phyloP scores from a whole-genome alignment of 2,329 filamentous ascomycete genomes.

The Cryphonectria carpinicola region DNA sequence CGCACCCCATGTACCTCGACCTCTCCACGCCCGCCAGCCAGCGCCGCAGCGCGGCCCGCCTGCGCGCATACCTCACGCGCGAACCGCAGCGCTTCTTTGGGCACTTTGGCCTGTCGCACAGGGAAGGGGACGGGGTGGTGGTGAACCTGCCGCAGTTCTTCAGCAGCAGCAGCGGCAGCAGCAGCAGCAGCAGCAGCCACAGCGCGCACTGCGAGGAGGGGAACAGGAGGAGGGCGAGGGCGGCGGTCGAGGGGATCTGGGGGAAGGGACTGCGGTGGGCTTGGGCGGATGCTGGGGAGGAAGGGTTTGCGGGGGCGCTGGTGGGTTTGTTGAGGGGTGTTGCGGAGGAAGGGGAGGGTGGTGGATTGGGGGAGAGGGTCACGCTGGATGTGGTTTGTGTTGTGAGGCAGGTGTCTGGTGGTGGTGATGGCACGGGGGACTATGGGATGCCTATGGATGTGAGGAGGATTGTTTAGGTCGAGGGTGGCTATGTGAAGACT shows the following conservation, averaged over 20 bases:
- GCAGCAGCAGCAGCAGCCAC: no score
- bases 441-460: conserved; percentile 12
- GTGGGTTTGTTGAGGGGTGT: not conserved
- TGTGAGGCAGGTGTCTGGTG: not conserved
- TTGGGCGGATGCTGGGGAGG: conserved; percentile 5
- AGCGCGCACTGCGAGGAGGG: not conserved
- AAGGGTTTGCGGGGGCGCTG: not conserved
- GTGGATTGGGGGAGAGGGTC: not conserved
- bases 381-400: conserved; percentile 12
- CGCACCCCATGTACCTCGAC: not conserved
- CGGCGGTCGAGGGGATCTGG: not conserved
- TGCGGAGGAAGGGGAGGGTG: not conserved
- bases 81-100: not conserved
- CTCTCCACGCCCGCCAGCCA: not conserved
- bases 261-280: not conserved
- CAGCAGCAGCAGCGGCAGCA: not conserved
- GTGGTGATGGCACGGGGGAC: not conserved
- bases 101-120: not conserved
- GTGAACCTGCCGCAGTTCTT: conserved; percentile 9
- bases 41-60: not conserved
- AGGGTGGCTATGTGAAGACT: not conserved
- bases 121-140: not conserved
- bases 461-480: not conserved
- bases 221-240: not conserved
- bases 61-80: not conserved